phyloP scores from a whole-genome alignment of 495 filamentous ascomycete species.

The Penicillium cataractarum region DNA sequence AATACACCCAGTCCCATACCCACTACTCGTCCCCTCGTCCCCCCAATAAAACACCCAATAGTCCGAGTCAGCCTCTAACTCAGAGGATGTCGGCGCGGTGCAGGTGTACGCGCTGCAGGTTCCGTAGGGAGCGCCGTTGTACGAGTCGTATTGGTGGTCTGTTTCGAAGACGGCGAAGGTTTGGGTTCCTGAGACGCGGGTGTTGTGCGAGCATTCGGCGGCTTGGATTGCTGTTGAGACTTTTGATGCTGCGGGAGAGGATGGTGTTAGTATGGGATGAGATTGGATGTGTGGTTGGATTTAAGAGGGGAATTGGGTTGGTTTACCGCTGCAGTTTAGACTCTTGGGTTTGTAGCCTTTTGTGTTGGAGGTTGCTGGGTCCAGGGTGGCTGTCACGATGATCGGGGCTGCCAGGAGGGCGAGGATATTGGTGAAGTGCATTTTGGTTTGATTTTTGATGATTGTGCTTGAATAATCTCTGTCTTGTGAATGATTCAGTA shows the following conservation, averaged over 20 bases:
- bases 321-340: conserved; percentile 28
- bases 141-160: conserved; percentile 39
- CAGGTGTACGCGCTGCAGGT: conserved; percentile 45
- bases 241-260: conserved; percentile 19
- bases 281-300: neutral
- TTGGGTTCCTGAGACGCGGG: conserved; percentile 37
- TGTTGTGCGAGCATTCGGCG: conserved; percentile 46
- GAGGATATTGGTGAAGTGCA: conserved; percentile 25
- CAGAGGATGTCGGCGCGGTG: conserved; percentile 24
- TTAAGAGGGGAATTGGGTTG: neutral
- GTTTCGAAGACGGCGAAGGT: conserved; percentile 43
- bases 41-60: conserved; percentile 46
- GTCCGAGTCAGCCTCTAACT: conserved; percentile 31
- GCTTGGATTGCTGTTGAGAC: conserved; percentile 42
- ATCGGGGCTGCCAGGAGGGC: conserved; percentile 16
- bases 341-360: conserved; percentile 35
- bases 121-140: conserved; percentile 40
- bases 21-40: conserved; percentile 28
- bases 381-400: conserved; percentile 30
- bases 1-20: conserved; percentile 38
- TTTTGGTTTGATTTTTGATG: conserved; percentile 14
- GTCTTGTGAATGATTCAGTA: neutral
- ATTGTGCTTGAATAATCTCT: neutral
- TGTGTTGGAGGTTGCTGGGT: conserved; percentile 35
- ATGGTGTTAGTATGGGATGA: neutral